Conservation (phyloP, 139 green algal species). For the Auxenochlorella protothecoides region DNA sequence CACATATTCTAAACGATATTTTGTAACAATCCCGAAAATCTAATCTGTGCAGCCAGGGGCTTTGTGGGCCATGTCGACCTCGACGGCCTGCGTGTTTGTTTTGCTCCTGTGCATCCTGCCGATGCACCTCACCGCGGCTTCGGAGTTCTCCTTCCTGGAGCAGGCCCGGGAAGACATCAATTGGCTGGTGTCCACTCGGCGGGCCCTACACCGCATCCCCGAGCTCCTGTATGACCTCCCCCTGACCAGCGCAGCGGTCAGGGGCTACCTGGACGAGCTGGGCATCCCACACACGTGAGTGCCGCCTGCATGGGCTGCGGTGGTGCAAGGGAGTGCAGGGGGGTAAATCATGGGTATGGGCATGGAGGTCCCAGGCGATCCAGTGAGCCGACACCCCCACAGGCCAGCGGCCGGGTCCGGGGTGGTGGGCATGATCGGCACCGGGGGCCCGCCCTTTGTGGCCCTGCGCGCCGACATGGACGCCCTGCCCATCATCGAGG, state of each 20-base stretch:
- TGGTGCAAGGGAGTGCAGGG: too few species aligned
- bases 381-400: too few species aligned
- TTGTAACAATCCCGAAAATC: too few species aligned
- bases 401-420: conserved; percentile 17
- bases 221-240: conserved; percentile 49
- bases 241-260: conserved; percentile 56
- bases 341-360: too few species aligned
- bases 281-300: conserved; percentile 46
- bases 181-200: conserved; percentile 23
- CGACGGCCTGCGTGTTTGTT: too few species aligned
- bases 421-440: conserved; percentile 61
- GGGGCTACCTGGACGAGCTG: conserved; percentile 41
- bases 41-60: too few species aligned
- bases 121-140: too few species aligned
- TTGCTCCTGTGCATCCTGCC: too few species aligned
- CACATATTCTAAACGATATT: too few species aligned
- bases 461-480: conserved; percentile 83
- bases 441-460: conserved; percentile 41
- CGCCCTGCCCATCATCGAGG: conserved; percentile 63
- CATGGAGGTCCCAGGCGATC: too few species aligned
- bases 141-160: neutral
- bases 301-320: neutral
- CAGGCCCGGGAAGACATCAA: conserved; percentile 6
- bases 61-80: too few species aligned
- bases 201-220: conserved; percentile 28